phyloP scores from a whole-genome alignment of 108 stramenopile species.

The Fragilariopsis cylindrus region DNA sequence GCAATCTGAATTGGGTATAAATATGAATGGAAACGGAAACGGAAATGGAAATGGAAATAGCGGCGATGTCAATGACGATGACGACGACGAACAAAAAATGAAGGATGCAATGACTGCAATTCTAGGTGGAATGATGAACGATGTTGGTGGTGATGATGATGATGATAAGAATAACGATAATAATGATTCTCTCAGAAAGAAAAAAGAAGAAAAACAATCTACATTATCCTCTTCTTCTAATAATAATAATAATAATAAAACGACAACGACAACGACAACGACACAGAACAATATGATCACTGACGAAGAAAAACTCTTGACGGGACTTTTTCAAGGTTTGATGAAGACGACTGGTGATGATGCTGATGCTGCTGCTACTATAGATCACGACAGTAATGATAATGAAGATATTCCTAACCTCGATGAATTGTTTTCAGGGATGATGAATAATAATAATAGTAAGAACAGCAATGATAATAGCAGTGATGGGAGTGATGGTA shows the following conservation, averaged over 20 bases:
- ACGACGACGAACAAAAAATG: not conserved
- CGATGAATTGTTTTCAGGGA: slow-evolving; percentile 1
- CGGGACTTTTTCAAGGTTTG: slow-evolving; percentile 4
- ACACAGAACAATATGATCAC: not conserved
- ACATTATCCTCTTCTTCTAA: not conserved
- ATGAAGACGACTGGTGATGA: not conserved
- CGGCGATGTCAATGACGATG: not conserved
- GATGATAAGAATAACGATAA: not conserved
- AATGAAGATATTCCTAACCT: slow-evolving; percentile 12
- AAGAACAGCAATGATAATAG: not conserved
- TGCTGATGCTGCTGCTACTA: not conserved
- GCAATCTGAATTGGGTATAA: slow-evolving; percentile 16
- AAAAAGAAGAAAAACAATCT: not conserved
- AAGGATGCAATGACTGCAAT: slow-evolving; percentile 25
- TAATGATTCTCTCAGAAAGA: not conserved
- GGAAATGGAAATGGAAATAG: slow-evolving; percentile 13
- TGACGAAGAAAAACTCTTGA: slow-evolving; percentile 4
- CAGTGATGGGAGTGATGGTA: slow-evolving; percentile 1
- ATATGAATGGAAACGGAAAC: not conserved
- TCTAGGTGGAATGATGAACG: slow-evolving; percentile 31
- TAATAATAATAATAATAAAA: slow-evolving; percentile 2
- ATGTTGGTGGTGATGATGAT: not conserved
- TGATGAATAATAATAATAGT: slow-evolving; percentile 2
- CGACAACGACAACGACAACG: slow-evolving; percentile 4
- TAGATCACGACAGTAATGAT: not conserved